phyloP scores from a whole-genome alignment of 768 basidiomycete species.

The Lentinula boryana region DNA sequence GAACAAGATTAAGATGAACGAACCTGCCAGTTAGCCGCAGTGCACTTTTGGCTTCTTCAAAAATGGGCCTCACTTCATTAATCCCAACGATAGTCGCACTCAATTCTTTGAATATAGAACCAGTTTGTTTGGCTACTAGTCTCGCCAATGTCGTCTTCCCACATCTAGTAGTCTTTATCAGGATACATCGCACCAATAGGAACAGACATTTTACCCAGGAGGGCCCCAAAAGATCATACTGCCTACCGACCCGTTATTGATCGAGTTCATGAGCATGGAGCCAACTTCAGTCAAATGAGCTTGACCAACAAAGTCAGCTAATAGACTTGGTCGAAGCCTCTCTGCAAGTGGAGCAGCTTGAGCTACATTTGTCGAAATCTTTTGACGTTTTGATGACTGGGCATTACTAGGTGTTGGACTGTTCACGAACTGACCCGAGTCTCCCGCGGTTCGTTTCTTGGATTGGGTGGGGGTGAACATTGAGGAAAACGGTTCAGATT shows the following conservation, averaged over 20 bases:
- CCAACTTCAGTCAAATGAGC: slow-evolving; percentile 49
- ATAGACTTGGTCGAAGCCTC: slow-evolving; percentile 53
- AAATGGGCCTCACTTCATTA: slow-evolving; percentile 64
- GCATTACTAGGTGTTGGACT: neutral
- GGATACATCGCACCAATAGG: neutral
- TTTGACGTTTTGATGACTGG: slow-evolving; percentile 13
- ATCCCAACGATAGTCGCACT: slow-evolving; percentile 68
- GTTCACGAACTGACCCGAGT: neutral
- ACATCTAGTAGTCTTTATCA: slow-evolving; percentile 30
- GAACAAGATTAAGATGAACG: slow-evolving; percentile 6
- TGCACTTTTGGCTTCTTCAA: slow-evolving; percentile 68
- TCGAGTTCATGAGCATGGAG: slow-evolving; percentile 48
- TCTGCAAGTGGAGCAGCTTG: slow-evolving; percentile 61
- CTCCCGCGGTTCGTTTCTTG: slow-evolving; percentile 14
- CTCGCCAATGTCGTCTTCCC: slow-evolving; percentile 77
- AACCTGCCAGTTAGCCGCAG: slow-evolving; percentile 63
- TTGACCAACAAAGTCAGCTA: slow-evolving; percentile 74
- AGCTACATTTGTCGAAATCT: slow-evolving; percentile 17
- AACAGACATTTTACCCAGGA: slow-evolving; percentile 42
- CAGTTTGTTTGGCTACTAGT: slow-evolving; percentile 53
- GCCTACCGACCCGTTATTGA: slow-evolving; percentile 46
- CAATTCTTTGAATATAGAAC: slow-evolving; percentile 67
- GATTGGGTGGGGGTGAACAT: neutral
- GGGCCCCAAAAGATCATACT: slow-evolving; percentile 74
- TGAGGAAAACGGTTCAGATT: neutral